These are phyloP conservation scores for Biancaea sappan DNA, from an alignment of 306 rosid genomes.

Conservation along the genomic window DNA sequence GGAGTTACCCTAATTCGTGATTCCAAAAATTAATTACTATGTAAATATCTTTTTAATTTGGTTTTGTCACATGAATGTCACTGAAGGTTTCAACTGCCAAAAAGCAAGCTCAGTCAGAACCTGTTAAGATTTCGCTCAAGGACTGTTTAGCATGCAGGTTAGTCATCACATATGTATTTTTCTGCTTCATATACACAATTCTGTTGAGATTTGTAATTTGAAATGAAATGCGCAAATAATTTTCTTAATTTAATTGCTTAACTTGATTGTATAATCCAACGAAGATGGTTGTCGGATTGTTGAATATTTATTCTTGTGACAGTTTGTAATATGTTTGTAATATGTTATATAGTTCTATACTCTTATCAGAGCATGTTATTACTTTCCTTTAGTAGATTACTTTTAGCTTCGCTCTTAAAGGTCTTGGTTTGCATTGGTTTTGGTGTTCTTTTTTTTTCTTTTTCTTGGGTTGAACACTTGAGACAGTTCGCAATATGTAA, in stretches of 20 bases:
- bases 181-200: not conserved
- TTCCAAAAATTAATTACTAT: no score
- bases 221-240: not conserved
- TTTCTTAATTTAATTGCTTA: not conserved
- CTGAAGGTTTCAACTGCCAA: constrained; percentile 62
- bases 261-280: no score
- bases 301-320: not conserved
- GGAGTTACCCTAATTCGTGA: no score
- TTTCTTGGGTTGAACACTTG: no score
- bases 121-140: constrained; percentile 92
- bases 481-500: no score
- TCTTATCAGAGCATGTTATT: not conserved
- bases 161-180: constrained; percentile 9
- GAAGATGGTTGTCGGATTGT: not conserved
- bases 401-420: no score
- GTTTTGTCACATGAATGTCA: not conserved
- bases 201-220: not conserved
- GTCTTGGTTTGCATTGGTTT: no score
- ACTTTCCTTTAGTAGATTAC: not conserved
- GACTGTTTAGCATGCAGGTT: constrained; percentile 99
- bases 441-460: no score
- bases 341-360: not conserved
- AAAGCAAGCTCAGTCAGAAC: constrained; percentile 65
- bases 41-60: not conserved
- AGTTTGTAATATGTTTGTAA: not conserved